Conservation (phyloP, 2,329 filamentous ascomycete species). For the Fusarium sublunatum region DNA sequence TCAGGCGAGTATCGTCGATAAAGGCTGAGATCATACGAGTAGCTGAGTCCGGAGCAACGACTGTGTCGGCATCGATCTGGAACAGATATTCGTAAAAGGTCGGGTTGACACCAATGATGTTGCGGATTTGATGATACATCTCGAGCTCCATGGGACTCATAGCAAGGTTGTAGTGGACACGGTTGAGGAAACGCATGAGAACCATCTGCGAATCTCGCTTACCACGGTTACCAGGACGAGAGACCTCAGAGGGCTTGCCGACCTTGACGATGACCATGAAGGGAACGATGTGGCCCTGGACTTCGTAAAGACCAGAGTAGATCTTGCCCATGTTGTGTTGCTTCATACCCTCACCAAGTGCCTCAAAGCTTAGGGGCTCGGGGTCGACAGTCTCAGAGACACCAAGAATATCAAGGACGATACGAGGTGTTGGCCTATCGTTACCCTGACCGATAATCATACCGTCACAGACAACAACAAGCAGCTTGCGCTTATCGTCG, state of each 20-base stretch:
- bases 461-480: conserved; percentile 93
- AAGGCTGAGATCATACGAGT: conserved; percentile 93
- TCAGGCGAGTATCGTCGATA: conserved; percentile 90
- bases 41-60: conserved; percentile 88
- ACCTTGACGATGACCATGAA: conserved; percentile 98
- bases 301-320: conserved; percentile 97
- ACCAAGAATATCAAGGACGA: conserved; percentile 95
- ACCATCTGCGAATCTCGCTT: conserved; percentile 99
- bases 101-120: conserved; percentile 98
- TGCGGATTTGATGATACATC: conserved; percentile 98
- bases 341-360: conserved; percentile 92
- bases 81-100: conserved; percentile 98
- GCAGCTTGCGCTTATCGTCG: conserved; percentile 96
- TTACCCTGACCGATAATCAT: conserved; percentile 99
- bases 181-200: conserved; percentile 98
- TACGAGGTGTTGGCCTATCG: conserved; percentile 92
- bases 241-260: conserved; percentile 96
- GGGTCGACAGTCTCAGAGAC: conserved; percentile 94
- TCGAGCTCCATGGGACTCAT: conserved; percentile 98
- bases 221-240: conserved; percentile 94
- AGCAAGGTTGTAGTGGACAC: conserved; percentile 94
- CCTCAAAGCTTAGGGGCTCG: conserved; percentile 95
- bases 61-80: conserved; percentile 97
- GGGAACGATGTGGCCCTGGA: conserved; percentile 96
- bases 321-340: conserved; percentile 99